Base-by-base conservation (phyloP, 192 early-diverging fungal species). In the Backusella mclennaniae region DNA sequence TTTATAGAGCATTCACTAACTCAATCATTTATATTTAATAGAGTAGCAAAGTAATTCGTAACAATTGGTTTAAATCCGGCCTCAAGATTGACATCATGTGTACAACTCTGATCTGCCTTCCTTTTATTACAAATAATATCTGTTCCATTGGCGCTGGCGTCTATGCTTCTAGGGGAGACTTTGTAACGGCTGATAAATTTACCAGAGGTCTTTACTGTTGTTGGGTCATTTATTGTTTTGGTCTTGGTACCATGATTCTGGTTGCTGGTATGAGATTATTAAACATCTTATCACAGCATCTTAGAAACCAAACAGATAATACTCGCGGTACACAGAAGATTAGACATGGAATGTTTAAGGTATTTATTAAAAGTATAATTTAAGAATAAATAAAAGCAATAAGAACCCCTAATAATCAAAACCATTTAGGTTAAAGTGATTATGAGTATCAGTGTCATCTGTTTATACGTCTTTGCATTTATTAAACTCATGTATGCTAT, bases 101-200 rank as follows among this genome's bases (percentile, higher is more conserved):
- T 3, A 44, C 73, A 36, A 29, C 42, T 1, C 36, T 71, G 17
- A n/a, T 82, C 42, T 15, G 74, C 1, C 33, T 46, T 38, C 80
- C 80, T 19, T 71, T 82, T 39, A 75, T 82, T 9, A 77, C 80
- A n/a, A 82, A 82, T 39, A 82, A 82, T 53, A 67, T 76, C 19
- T 73, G 53, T 23, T 72, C 74, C 17, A 49, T 82, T 49, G 12
- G 35, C 11, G 70, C 81, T 21, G 77, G 76, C 11, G 36, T 73
- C 6, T 79, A 44, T 74, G 81, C 81, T 39, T 56, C 72, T 23
- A 38, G 23, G 19, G 74, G 74, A 11, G 41, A 82, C 33, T 31
- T 36, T 12, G 31, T 23, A 21, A 69, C 31, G 42, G 77, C 77
- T 1, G 41, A 74, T n/a, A 29, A 73, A 1, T 79, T 73, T 31